phyloP scores from a whole-genome alignment of 1,284 basidiomycete species.

The Ustilago tritici region DNA sequence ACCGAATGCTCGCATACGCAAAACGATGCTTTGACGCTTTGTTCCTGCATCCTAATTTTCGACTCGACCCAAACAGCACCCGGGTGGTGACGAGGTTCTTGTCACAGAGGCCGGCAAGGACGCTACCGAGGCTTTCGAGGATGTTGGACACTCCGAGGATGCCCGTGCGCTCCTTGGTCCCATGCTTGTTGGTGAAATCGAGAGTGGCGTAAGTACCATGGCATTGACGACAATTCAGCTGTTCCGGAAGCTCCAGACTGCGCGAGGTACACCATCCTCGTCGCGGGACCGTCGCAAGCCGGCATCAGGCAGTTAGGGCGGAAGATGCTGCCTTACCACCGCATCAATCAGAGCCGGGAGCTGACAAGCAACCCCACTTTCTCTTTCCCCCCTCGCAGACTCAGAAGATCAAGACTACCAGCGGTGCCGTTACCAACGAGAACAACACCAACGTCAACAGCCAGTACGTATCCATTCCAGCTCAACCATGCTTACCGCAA shows the following conservation, averaged over 20 bases:
- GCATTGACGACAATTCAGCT: background rate
- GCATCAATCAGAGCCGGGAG: too few relatives aligned
- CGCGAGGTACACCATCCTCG: background rate
- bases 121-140: slow-evolving; percentile 98
- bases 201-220: slow-evolving; percentile 52
- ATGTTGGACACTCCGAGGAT: slow-evolving; percentile 99
- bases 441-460: slow-evolving; percentile 56
- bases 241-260: background rate
- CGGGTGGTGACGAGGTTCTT: slow-evolving; percentile 97
- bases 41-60: background rate
- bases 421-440: slow-evolving; percentile 53
- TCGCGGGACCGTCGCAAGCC: too few relatives aligned
- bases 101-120: slow-evolving; percentile 92
- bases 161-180: slow-evolving; percentile 86
- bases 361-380: background rate
- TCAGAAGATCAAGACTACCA: slow-evolving; percentile 50
- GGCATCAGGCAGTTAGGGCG: too few relatives aligned
- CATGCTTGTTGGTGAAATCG: slow-evolving; percentile 74
- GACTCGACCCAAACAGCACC: slow-evolving; percentile 73
- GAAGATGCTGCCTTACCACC: background rate
- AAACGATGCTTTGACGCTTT: background rate
- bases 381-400: slow-evolving; percentile 14
- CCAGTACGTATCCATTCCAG: slow-evolving; percentile 46
- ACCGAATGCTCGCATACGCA: background rate
- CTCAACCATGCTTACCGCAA: background rate